phyloP scores from a whole-genome alignment of 768 basidiomycete genomes.

The Mycena albidolilacea region DNA sequence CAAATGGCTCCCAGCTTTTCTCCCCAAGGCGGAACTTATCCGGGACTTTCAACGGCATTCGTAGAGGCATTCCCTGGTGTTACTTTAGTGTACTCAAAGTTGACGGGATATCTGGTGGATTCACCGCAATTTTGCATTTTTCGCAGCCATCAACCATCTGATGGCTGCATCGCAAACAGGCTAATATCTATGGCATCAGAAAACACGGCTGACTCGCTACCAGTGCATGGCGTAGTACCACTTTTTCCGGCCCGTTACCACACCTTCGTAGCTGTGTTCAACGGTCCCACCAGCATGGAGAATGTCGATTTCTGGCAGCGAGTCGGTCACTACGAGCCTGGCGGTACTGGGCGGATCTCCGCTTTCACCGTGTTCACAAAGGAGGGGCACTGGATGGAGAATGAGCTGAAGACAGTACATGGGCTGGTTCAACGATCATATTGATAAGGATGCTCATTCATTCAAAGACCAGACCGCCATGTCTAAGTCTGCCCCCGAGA shows the following conservation, averaged over 20 bases:
- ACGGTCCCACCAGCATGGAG: conserved; percentile 27
- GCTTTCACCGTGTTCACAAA: conserved; percentile 39
- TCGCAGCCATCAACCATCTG: conserved; percentile 15
- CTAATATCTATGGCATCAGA: neutral
- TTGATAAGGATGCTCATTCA: neutral
- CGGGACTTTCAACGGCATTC: too few relatives aligned
- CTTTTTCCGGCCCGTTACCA: conserved; percentile 42
- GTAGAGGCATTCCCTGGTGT: too few relatives aligned
- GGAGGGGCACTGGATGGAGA: conserved; percentile 38
- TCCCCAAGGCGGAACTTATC: too few relatives aligned
- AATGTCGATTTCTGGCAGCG: neutral
- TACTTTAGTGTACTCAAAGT: too few relatives aligned
- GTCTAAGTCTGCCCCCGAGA: neutral
- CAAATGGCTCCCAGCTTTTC: too few relatives aligned
- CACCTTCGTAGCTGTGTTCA: conserved; percentile 54
- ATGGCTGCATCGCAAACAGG: neutral
- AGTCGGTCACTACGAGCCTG: conserved; percentile 10
- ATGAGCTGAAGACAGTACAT: conserved; percentile 7
- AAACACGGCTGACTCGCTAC: conserved; percentile 44
- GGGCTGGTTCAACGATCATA: too few relatives aligned
- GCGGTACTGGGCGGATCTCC: conserved; percentile 38
- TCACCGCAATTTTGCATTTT: too few relatives aligned
- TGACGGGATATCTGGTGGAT: too few relatives aligned
- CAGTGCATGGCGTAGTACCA: conserved; percentile 72
- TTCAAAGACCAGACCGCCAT: neutral